Conservation (phyloP, 192 early-diverging fungal species). For the Piromyces finnis region DNA sequence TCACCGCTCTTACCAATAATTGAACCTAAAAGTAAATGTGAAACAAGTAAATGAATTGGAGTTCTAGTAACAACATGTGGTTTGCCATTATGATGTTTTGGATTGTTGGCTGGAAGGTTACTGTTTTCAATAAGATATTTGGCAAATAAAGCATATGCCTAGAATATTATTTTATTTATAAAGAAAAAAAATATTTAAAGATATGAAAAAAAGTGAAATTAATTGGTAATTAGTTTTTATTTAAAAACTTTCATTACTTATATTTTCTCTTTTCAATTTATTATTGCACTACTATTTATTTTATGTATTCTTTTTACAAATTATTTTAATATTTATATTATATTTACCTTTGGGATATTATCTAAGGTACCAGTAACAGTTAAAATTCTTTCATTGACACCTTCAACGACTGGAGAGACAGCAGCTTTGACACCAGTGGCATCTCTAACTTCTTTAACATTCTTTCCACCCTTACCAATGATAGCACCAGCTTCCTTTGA, state of each 20-base stretch:
- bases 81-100: not conserved
- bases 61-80: not conserved
- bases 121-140: not conserved
- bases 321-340: too few species aligned
- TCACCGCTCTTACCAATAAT: slow-evolving; percentile 84
- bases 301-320: too few species aligned
- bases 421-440: slow-evolving; percentile 73
- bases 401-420: slow-evolving; percentile 75
- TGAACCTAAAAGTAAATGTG: slow-evolving; percentile 74
- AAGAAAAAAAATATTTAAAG: too few species aligned
- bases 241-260: too few species aligned
- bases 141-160: not conserved
- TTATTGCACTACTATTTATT: too few species aligned
- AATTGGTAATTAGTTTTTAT: too few species aligned
- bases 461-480: not conserved
- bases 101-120: not conserved
- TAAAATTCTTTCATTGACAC: slow-evolving; percentile 62
- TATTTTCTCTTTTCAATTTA: too few species aligned
- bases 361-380: slow-evolving; percentile 20
- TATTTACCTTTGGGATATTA: slow-evolving; percentile 6
- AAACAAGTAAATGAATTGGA: slow-evolving; percentile 65
- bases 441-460: slow-evolving; percentile 56
- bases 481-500: not conserved
- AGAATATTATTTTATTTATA: not conserved
- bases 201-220: too few species aligned